Evolutionary conservation across 352 stramenopile species (phyloP), one percentile per base, ranked within the genome.

Genomic region (Phytopythium sindhum): DNA sequence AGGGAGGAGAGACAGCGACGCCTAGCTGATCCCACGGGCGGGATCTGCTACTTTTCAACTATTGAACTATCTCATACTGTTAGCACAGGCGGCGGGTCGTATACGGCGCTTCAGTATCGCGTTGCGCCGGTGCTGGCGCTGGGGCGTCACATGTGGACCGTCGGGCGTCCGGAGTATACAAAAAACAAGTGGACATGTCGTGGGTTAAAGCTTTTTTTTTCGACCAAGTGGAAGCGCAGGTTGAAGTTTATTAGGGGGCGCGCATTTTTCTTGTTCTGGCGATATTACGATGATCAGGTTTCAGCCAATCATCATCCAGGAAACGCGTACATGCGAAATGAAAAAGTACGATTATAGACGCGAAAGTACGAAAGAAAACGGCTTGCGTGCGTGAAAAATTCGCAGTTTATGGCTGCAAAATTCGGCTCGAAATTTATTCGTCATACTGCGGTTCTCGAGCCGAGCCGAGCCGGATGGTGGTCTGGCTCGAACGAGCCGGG

Each of bases 261-360:
- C 47, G 47, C 47, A 14, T 48, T 48, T 48, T 48, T 48, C 42
- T 48, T n/a, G 42, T 48, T 48, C 7, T 26, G 19, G 47, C 3
- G 11, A 24, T 12, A 52, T 23, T 33, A 37, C 48, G 26, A 37
- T 37, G n/a, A 12, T n/a, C 28, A n/a, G 19, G 4, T 55, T 55
- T 37, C 48, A 55, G 26, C 48, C 48, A 55, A 55, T 55, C 48
- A 55, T n/a, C 48, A 55, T 11, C 24, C 47, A 28, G 47, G n/a
- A 33, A 50, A 23, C 5, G 6, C 9, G 4, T 37, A 10, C 9
- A 9, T 47, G 37, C 6, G 14, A 42, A 4, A 42, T 19, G 14
- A 42, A 42, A 42, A 42, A 42, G n/a, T n/a, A n/a, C n/a, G n/a
- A n/a, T n/a, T n/a, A n/a, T 42, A 37, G 4, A 9, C 31, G 31